Evolutionary conservation across 192 early-diverging fungal genomes (phyloP), one percentile per base, ranked within the genome.

Genomic region (Coemansia sp.): DNA sequence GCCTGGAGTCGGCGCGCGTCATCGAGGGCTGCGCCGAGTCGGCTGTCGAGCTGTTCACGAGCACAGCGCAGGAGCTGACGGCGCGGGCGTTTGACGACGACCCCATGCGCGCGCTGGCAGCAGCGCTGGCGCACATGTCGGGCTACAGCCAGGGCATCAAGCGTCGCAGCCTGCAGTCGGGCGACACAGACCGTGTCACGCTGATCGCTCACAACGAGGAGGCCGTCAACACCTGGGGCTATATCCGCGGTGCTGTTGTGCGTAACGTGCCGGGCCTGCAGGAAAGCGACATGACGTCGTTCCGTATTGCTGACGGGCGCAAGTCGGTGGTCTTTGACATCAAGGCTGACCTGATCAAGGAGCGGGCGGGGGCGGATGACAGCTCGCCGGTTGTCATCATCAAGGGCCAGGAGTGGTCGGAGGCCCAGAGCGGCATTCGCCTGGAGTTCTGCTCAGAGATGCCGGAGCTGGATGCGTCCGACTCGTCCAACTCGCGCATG

Each of bases 291-390:
- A 82, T 86, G 41, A 78, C 71, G 44, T 75, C 77, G 40, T 94
- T 89, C 88, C 78, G 88, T 31, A 86, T 94, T 77, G 82, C 79
- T 49, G 86, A 81, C 47, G 94, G 96, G 35, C 78, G 68, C 47
- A 75, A 29, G 51, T 86, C 90, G 33, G 87, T 89, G 18, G 87
- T 91, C n/a, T 88, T 88, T 32, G 94, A 98, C 78, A 67, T 98
- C 19, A 65, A 68, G 20, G 64, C 80, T 2, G 61, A 68, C 26
- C 85, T 94, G 58, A 61, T 91, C 20, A 77, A 87, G 50, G 79
- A 85, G 41, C 80, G 76, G 38, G 68, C 62, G 42, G 45, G 51
- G 30, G 36, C 63, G 25, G 16, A 61, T 60, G 52, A 27, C 36
- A 47, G 34, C 38, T 14, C 47, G 42, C 25, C 47, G 28, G 42